Percentiles rank a stretch among this genome's conserved stretches.
phyloP scores from a whole-genome alignment of 2,329 filamentous ascomycete species.

The Clarireedia paspali region DNA sequence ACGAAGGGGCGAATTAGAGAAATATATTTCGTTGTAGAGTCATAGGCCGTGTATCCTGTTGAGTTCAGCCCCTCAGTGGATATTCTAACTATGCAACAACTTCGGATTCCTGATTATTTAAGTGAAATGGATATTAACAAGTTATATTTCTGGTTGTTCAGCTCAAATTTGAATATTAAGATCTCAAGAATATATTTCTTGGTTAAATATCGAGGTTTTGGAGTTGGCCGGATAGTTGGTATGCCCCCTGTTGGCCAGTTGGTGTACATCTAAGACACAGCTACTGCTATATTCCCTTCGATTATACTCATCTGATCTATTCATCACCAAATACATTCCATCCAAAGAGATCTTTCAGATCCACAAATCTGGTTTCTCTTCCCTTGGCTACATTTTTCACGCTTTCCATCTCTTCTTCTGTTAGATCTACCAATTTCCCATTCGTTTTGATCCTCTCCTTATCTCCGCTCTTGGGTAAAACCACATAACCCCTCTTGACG shows the following conservation, averaged over 20 bases:
- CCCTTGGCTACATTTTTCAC: slow-evolving; percentile 51
- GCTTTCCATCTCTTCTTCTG: slow-evolving; percentile 49
- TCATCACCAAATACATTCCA: slow-evolving; percentile 43
- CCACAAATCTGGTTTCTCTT: slow-evolving; percentile 63
- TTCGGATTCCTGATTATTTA: too few relatives aligned
- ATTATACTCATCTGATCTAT: neutral
- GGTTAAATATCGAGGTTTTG: too few relatives aligned
- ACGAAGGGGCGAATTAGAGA: too few relatives aligned
- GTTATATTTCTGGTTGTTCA: too few relatives aligned
- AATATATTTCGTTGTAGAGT: too few relatives aligned
- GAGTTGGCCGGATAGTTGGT: too few relatives aligned
- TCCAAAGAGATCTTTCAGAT: slow-evolving; percentile 72
- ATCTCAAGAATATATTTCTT: too few relatives aligned
- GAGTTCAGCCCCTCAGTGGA: too few relatives aligned
- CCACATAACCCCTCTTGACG: slow-evolving; percentile 57
- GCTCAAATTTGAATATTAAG: too few relatives aligned
- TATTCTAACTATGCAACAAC: too few relatives aligned
- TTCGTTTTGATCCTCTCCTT: slow-evolving; percentile 61
- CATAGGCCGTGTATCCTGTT: too few relatives aligned
- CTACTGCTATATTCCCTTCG: neutral
- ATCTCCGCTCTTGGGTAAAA: slow-evolving; percentile 65
- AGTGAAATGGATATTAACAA: too few relatives aligned
- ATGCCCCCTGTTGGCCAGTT: neutral
- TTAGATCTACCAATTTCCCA: slow-evolving; percentile 55
- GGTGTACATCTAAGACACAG: neutral